Conservation (phyloP, 2,329 filamentous ascomycete genomes). For the Calonectria leucothoes region DNA sequence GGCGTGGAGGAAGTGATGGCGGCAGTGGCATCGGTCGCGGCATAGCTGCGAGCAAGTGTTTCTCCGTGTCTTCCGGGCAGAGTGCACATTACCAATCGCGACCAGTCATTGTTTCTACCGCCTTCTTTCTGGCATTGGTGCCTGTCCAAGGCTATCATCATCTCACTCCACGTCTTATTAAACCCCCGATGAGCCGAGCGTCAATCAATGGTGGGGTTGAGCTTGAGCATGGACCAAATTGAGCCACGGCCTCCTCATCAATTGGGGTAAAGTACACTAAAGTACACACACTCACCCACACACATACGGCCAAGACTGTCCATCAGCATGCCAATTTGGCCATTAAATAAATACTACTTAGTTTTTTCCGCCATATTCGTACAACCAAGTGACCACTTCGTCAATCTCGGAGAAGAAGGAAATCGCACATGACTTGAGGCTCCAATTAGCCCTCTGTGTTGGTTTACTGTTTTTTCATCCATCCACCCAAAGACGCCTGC, state of each 20-base stretch:
- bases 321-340: not conserved
- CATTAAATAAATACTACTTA: slow-evolving; percentile 9
- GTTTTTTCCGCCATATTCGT: not conserved
- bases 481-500: not conserved
- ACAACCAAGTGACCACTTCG: not conserved
- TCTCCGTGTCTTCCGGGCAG: slow-evolving; percentile 4
- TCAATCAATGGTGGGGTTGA: slow-evolving; percentile 18
- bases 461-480: not conserved
- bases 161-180: not conserved
- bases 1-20: not conserved
- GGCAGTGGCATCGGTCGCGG: not conserved
- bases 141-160: not conserved
- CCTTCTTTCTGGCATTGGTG: not conserved
- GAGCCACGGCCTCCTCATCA: not conserved
- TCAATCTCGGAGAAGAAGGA: not conserved
- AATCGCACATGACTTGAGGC: not conserved
- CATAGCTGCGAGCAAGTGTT: not conserved
- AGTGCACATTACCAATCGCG: not conserved
- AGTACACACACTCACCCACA: no score
- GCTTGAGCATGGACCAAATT: slow-evolving; percentile 6
- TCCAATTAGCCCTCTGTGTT: not conserved
- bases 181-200: slow-evolving; percentile 24
- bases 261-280: no score
- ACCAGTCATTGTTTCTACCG: not conserved
- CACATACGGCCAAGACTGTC: not conserved